Base-by-base conservation (phyloP, 768 basidiomycete species). In the Boletus speciosus region DNA sequence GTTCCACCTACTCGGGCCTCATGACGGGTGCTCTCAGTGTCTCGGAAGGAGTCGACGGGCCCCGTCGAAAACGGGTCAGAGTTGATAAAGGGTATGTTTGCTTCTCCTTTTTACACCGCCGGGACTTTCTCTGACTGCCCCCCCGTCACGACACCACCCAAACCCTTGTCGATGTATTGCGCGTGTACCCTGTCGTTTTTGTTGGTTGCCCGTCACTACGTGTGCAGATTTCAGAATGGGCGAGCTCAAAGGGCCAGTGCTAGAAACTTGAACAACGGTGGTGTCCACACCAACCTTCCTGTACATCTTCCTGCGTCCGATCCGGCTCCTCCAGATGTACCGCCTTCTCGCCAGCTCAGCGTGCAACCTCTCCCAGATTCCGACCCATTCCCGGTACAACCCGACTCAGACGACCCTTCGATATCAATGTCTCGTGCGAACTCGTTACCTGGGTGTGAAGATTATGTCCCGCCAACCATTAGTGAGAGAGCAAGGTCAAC, bases 1-100 rank as follows among this genome's bases (percentile, higher is more conserved):
- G 91, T 66, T 86, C 91, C 63, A 93, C 90, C 25, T 93, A 90
- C 76, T 83, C 86, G 68, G 88, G 85, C 55, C 80, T 86, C 67
- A 79, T 84, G 76, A 79, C 83, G 60, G 81, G 81, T 56, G 80
- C 85, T 66, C 77, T 84, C 59, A 76, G 79, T 64, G 77, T 81
- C 52, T 57, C 65, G 58, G 82, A 83, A 62, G 31, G 31, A 32
- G 66, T 80, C 61, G 85, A 85, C 55, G 85, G 84, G 46, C 76
- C 83, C 50, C 79, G 84, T 70, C 74, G 84, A 68, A 89, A 92
- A 75, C 83, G 88, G 61, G 77, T 85, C 64, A 79, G 87, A 71
- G 71, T 81, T 57, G 85, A 87, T 71, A 86, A 86, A 78, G 78
- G 81, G 90, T 88, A 71, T 70, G 84, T 79, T 63, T 44, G 45